Base-by-base conservation (phyloP, 148 eudicot species). In the Limonium bicolor region DNA sequence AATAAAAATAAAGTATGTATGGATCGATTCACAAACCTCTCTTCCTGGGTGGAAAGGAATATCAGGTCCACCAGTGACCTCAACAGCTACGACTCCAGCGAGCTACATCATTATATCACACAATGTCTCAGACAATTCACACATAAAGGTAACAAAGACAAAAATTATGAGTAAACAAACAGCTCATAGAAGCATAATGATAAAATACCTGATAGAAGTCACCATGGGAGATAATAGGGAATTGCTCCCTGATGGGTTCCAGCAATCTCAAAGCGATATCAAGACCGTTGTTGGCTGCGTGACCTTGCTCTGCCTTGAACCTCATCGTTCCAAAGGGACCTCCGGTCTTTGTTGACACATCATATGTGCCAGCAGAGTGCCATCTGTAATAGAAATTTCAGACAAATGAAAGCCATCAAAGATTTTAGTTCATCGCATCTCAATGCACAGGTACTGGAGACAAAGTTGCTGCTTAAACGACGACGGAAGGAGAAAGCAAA, bases 21-120 rank as follows among this genome's bases (percentile, higher is more conserved):
- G 2, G 14, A 32, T 9, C 16, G 4, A 8, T n/a, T 27, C 23
- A 67, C 72, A 12, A 28, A 88, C 97, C 92, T 58, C 62, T 46
- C 97, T 76, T 40, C 97, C 97, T 2, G 97, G 97, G 63, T 88
- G 97, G 78, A 80, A 88, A 19, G 93, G 92, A 54, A 88, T 54
- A 43, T 88, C 96, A 46, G 96, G 96, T 55, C 96, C 96, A 27
- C 96, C 96, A 19, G 96, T 79, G 21, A 88, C 51, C 42, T 88
- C 90, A 47, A 88, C 96, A 52, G 90, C 96, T 51, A 88, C 96
- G 59, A 82, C 90, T 38, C 96, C 92, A 58, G 92, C 92, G 59
- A 81, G 64, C 92, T 81, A 44, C 34, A 50, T 27, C 11, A 40
- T 6, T 12, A 0, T 3, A 44, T n/a, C 28, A 3, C 23, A n/a